Base-by-base conservation (phyloP, 345 rosid genomes). In the Bretschneidera sinensis region DNA sequence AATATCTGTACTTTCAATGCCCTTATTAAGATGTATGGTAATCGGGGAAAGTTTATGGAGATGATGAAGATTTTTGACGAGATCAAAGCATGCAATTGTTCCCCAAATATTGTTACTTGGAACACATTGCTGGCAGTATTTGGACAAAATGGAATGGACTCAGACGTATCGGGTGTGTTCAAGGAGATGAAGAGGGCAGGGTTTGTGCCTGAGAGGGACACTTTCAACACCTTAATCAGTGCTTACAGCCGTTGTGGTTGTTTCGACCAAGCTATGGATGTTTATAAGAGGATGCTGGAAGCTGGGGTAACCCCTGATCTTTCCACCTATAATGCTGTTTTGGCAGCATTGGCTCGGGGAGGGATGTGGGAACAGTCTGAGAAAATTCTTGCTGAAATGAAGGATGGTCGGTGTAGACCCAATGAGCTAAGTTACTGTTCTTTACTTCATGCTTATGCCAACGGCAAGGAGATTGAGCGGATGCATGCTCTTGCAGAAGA, bases 121-220 rank as follows among this genome's bases (percentile, higher is more conserved):
- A 94, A 89, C 58, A 89, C 97, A 9, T 80, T 94, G 24, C 65
- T 94, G 61, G 84, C 97, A 11, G 97, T 94, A 25, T 94, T 94
- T 55, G 99, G 99, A 64, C 89, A 87, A 69, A 94, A 87, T 67
- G 85, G 89, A 51, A 83, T 89, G 97, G 90, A 86, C 66, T 76
- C 87, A 0, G 97, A 94, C 71, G 95, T 94, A 10, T 87, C 96
- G 0, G 95, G 92, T 55, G 95, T 94, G 50, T 89, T 94, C 71
- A 86, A 77, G 78, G 99, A 94, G 78, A 94, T 94, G 99, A 94
- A 94, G 82, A 84, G 97, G 77, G 96, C 92, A 0, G 97, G 99
- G 21, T 87, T 94, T 63, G 70, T 90, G 57, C 92, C 97, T 4
- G 95, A 89, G 73, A 87, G n/a, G n/a, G n/a, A n/a, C n/a, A 94